These are phyloP conservation scores for Haberlea rhodopensis DNA, from an alignment of 257 asterid genomes.

Conservation along the genomic window DNA sequence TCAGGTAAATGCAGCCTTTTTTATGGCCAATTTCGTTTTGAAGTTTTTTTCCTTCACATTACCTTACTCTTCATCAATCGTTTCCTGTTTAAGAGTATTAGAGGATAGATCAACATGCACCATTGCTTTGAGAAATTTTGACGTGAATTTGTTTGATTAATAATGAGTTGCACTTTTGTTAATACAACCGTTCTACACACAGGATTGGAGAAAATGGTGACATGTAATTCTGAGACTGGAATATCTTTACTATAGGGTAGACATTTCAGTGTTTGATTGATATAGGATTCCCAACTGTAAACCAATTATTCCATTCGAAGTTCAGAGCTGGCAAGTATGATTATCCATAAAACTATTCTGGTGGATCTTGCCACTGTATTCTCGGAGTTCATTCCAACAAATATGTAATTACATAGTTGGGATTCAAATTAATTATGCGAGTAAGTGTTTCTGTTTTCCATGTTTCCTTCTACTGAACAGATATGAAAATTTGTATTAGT, in stretches of 20 bases:
- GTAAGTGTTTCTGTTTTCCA: not conserved
- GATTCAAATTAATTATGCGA: not conserved
- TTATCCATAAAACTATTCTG: not conserved
- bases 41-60: not conserved
- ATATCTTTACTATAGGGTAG: not conserved
- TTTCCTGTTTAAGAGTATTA: not conserved
- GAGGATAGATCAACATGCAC: not conserved
- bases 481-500: not conserved
- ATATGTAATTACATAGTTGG: not conserved
- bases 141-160: not conserved
- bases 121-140: conserved; percentile 4
- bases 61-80: not conserved
- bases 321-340: conserved; percentile 7
- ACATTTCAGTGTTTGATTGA: not conserved
- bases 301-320: not conserved
- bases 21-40: not conserved
- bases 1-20: conserved; percentile 4
- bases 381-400: not conserved
- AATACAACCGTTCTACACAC: conserved; percentile 1
- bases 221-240: conserved; percentile 6
- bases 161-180: conserved; percentile 1
- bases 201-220: conserved; percentile 10
- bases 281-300: not conserved
- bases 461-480: conserved; percentile 4
- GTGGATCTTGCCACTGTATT: conserved; percentile 10